Conservation (phyloP, 2,329 filamentous ascomycete species). For the Epichloe amarillans region DNA sequence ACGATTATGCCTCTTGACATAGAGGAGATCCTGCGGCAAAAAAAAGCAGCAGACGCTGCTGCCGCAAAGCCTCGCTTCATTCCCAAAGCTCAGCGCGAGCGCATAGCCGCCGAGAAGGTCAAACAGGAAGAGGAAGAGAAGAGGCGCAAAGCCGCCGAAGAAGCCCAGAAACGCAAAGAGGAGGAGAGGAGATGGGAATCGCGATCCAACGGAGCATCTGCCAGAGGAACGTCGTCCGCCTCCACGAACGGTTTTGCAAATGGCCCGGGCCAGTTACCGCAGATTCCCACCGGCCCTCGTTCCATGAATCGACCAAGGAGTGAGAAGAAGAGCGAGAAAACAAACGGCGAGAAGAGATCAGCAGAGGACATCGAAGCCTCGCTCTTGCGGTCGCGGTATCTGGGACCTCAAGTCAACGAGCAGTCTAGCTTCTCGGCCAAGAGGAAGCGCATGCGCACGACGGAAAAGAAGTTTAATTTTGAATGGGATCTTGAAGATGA, state of each 20-base stretch:
- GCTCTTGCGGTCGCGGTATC: slow-evolving; percentile 68
- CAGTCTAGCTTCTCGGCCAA: slow-evolving; percentile 80
- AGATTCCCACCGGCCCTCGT: slow-evolving; percentile 57
- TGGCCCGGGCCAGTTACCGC: slow-evolving; percentile 9
- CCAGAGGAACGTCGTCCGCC: slow-evolving; percentile 7
- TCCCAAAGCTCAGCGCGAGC: slow-evolving; percentile 70
- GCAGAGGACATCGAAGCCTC: slow-evolving; percentile 57
- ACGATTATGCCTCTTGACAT: slow-evolving; percentile 50
- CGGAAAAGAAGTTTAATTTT: slow-evolving; percentile 97
- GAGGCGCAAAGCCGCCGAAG: slow-evolving; percentile 31
- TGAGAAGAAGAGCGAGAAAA: slow-evolving; percentile 26
- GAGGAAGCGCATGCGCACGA: slow-evolving; percentile 88
- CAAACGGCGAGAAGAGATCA: slow-evolving; percentile 24
- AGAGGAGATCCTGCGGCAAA: slow-evolving; percentile 73
- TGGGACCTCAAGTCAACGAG: slow-evolving; percentile 77
- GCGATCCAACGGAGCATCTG: slow-evolving; percentile 12
- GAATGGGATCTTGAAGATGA: slow-evolving; percentile 96
- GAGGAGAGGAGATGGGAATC: slow-evolving; percentile 34
- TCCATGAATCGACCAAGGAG: slow-evolving; percentile 40
- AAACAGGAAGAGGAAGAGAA: slow-evolving; percentile 54
- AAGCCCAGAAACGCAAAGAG: slow-evolving; percentile 60
- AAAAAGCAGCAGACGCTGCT: slow-evolving; percentile 71
- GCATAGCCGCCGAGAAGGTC: slow-evolving; percentile 64
- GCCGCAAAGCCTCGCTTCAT: slow-evolving; percentile 82
- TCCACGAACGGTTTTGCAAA: slow-evolving; percentile 13